Percentiles rank a stretch among this genome's conserved stretches.
These are phyloP conservation scores for Aspergillus awamori DNA, from an alignment of 2,329 filamentous ascomycete genomes.

Conservation along the genomic window DNA sequence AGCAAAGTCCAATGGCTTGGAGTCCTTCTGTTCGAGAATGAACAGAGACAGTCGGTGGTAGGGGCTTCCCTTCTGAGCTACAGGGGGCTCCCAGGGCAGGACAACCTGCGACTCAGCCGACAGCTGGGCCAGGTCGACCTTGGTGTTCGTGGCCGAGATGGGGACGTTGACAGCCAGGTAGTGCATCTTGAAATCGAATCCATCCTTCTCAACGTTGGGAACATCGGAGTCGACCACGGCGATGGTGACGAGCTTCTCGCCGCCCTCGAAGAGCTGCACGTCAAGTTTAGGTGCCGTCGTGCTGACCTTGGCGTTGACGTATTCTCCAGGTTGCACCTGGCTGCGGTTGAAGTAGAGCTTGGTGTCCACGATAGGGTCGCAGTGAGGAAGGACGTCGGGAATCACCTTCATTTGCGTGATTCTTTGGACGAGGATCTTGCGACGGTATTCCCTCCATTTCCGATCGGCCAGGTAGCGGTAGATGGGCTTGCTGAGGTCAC, in stretches of 20 bases:
- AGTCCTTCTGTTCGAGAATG: constrained; percentile 76
- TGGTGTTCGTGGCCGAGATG: constrained; percentile 63
- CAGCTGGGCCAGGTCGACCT: constrained; percentile 67
- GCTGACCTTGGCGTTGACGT: constrained; percentile 73
- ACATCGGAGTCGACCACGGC: constrained; percentile 90
- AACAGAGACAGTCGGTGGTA: constrained; percentile 89
- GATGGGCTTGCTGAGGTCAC: constrained; percentile 94
- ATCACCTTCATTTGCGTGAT: constrained; percentile 84
- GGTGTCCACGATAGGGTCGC: constrained; percentile 78
- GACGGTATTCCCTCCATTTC: constrained; percentile 85
- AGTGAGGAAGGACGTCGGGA: constrained; percentile 80
- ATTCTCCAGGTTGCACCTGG: constrained; percentile 73
- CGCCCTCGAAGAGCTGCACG: constrained; percentile 82
- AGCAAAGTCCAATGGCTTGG: constrained; percentile 60
- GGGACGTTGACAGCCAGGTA: constrained; percentile 77
- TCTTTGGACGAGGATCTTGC: constrained; percentile 78
- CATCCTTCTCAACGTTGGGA: constrained; percentile 73
- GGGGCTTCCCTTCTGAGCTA: constrained; percentile 83
- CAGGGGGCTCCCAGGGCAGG: constrained; percentile 80
- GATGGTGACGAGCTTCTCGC: constrained; percentile 79
- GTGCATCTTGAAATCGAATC: constrained; percentile 80
- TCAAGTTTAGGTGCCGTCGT: constrained; percentile 74
- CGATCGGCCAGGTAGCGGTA: constrained; percentile 86
- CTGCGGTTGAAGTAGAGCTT: constrained; percentile 75
- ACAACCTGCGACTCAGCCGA: constrained; percentile 67